phyloP scores from a whole-genome alignment of 352 stramenopile genomes.

The Globisporangium camurandrum region DNA sequence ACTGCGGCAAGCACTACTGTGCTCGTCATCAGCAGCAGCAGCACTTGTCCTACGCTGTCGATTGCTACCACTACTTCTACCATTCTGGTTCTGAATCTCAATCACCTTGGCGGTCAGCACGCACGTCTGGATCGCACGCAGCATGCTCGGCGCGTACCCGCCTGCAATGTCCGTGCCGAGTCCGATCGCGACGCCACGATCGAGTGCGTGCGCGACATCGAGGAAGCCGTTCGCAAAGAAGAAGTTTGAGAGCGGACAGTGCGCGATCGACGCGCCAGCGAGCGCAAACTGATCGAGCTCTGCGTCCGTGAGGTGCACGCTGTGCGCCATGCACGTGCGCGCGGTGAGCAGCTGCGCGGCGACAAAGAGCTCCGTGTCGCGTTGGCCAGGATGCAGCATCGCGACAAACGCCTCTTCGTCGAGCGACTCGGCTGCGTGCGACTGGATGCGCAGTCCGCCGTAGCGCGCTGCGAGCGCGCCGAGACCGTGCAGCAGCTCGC shows the following conservation, averaged over 20 bases:
- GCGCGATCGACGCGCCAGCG: constrained; percentile 62
- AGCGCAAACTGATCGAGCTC: constrained; percentile 52
- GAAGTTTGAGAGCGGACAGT: constrained; percentile 91
- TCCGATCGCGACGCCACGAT: constrained; percentile 36
- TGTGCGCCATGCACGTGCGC: constrained; percentile 82
- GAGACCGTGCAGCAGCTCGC: constrained; percentile 64
- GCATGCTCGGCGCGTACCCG: constrained; percentile 87
- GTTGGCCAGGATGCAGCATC: constrained; percentile 44
- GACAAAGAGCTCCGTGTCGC: constrained; percentile 72
- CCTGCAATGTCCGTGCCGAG: constrained; percentile 89
- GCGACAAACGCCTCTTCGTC: constrained; percentile 82
- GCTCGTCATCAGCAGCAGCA: too few relatives aligned
- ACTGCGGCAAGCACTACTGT: not conserved
- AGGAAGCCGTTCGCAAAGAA: constrained; percentile 78
- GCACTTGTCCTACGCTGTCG: too few relatives aligned
- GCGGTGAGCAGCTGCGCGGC: constrained; percentile 52
- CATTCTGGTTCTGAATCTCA: constrained; percentile 27
- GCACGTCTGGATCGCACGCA: constrained; percentile 74
- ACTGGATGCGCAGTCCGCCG: constrained; percentile 63
- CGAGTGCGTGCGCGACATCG: constrained; percentile 44
- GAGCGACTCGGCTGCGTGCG: constrained; percentile 78
- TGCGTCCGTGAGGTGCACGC: constrained; percentile 57
- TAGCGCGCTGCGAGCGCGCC: constrained; percentile 62
- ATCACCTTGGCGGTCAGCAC: constrained; percentile 67
- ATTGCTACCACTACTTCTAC: constrained; percentile 9